Percentiles rank a stretch among this genome's conserved stretches.
Conservation (phyloP, 495 filamentous ascomycete genomes). For the Neurospora sp. region DNA sequence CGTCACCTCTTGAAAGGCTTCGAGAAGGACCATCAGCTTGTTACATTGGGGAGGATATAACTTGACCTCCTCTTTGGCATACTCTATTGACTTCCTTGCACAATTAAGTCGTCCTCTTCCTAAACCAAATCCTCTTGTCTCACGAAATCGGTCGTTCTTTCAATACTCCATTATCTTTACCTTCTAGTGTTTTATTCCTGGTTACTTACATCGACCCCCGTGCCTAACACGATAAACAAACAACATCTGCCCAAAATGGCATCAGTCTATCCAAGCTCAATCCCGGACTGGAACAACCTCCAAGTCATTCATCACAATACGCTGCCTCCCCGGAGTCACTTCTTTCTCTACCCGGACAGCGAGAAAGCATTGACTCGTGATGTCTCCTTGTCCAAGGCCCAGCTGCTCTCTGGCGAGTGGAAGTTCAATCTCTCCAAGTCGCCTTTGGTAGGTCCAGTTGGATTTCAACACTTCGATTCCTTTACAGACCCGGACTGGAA, state of each 20-base stretch:
- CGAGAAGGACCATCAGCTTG: neutral
- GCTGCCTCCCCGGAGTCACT: conserved; percentile 50
- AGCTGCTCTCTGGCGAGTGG: conserved; percentile 48
- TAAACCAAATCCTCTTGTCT: neutral
- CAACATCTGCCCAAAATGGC: neutral
- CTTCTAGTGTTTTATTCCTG: no score
- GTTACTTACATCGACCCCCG: neutral
- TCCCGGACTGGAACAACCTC: conserved; percentile 51
- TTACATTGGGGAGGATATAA: neutral
- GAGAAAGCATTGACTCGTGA: conserved; percentile 24
- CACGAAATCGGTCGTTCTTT: no score
- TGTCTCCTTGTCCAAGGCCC: conserved; percentile 23
- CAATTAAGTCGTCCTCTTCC: neutral
- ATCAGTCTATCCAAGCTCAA: conserved; percentile 5
- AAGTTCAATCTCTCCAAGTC: conserved; percentile 43
- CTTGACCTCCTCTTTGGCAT: neutral
- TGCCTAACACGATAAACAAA: neutral
- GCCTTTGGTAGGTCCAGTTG: conserved; percentile 37
- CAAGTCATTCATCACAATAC: conserved; percentile 53
- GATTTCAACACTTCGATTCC: conserved; percentile 23
- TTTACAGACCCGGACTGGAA: conserved; percentile 36
- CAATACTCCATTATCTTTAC: no score
- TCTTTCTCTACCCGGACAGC: conserved; percentile 37
- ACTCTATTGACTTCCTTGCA: neutral
- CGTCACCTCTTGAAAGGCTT: neutral